Evolutionary conservation across 2,329 filamentous ascomycete species (phyloP), one percentile per base, ranked within the genome.

Genomic region (Gliomastix tumulicola): DNA sequence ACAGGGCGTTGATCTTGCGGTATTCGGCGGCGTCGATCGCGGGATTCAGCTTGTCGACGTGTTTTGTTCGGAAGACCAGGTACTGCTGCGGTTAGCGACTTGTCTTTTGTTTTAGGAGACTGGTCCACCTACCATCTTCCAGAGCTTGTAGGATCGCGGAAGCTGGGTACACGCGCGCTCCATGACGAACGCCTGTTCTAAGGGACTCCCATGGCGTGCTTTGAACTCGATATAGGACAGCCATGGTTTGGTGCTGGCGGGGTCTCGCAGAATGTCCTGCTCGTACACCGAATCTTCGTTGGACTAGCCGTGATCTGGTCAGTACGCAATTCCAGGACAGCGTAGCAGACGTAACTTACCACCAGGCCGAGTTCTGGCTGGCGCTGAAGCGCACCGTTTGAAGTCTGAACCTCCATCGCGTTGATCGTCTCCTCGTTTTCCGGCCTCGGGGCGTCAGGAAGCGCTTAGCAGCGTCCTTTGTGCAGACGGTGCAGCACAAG

Each of bases 271-370:
- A 42, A 97, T 80, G 60, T 98, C 92, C 64, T 96, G 89, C 66
- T 98, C 94, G 70, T 97, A 98, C 42, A 94, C 77, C 38, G 86
- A 82, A 65, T 98, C 92, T 65, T 94, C 88, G 56, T 88, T 85
- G 50, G 80, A 74, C 78, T 90, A 46, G n/a, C n/a, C n/a, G n/a
- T n/a, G n/a, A 6, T 15, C 9, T 13, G 7, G 13, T 22, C 22
- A n/a, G 13, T 31, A 18, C 30, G 18, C 7, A 28, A 20, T 9
- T 15, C 32, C 13, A 30, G 15, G 21, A 17, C 16, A 27, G 20
- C 30, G 4, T 10, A 35, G 23, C 6, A 20, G 16, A 6, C 12
- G 15, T 8, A 12, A 30, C 40, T 12, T 36, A 42, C 40, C 32
- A 43, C 34, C 10, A 43, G 41, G 12, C 33, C 31, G 25, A 42